Evolutionary conservation across 306 rosid genomes (phyloP).

Genomic region (Echinosophora koreensis): DNA sequence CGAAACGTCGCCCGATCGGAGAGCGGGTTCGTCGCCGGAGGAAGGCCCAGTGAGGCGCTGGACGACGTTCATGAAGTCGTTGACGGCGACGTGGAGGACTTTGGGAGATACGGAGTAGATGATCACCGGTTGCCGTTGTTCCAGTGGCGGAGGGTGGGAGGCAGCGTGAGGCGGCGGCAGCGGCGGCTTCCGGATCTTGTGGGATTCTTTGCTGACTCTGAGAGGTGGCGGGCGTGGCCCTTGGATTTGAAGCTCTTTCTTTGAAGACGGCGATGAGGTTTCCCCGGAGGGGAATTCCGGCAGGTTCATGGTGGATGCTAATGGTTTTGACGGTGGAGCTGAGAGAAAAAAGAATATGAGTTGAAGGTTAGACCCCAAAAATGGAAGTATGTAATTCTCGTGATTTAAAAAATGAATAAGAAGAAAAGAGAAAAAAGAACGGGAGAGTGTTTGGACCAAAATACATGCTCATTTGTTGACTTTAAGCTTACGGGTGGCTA

Average conservation of each 20-base stretch:
- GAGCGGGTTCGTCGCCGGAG: conserved; percentile 43
- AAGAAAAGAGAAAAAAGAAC: background rate
- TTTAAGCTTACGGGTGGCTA: background rate
- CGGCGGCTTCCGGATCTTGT: conserved; percentile 83
- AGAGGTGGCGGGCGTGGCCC: conserved; percentile 90
- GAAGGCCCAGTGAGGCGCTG: conserved; percentile 92
- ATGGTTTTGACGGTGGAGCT: background rate
- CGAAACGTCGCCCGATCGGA: conserved; percentile 66
- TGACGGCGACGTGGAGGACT: conserved; percentile 67
- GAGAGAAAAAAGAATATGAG: background rate
- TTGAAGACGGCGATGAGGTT: conserved; percentile 51
- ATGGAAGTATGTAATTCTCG: background rate
- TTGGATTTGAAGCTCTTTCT: conserved; percentile 69
- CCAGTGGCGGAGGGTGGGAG: background rate
- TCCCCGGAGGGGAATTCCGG: conserved; percentile 51
- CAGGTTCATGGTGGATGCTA: conserved; percentile 53
- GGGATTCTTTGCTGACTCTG: conserved; percentile 75
- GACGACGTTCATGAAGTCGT: conserved; percentile 84
- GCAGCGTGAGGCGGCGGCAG: conserved; percentile 42
- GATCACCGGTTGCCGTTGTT: conserved; percentile 64
- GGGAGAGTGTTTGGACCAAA: background rate
- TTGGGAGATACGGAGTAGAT: conserved; percentile 93
- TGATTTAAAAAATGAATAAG: background rate
- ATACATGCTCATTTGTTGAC: conserved; percentile 46
- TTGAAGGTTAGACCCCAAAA: background rate